Evolutionary conservation across 2,329 filamentous ascomycete species (phyloP).

Genomic region (Colletotrichum filicis): DNA sequence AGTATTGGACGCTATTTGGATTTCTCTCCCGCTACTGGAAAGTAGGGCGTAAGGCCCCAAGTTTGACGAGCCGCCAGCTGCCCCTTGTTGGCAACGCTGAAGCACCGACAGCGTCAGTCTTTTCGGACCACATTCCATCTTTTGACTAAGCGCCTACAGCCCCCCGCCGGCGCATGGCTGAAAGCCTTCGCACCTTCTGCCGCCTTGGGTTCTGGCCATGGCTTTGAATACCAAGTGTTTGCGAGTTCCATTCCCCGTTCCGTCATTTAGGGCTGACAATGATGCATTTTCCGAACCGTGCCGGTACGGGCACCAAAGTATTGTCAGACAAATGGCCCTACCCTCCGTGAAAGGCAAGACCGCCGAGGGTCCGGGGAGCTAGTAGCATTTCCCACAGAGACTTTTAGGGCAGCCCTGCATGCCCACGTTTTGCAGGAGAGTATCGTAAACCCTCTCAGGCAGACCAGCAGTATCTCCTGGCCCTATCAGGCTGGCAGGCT

Average conservation of each 20-base stretch:
- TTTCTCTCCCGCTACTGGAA: not conserved
- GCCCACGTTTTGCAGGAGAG: not conserved
- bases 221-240: not conserved
- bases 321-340: not conserved
- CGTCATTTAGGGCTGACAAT: not conserved
- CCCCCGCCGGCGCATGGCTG: not conserved
- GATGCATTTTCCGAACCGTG: not conserved
- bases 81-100: not conserved
- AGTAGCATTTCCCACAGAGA: not conserved
- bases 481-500: slow-evolving; percentile 16
- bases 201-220: not conserved
- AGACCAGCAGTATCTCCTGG: not conserved
- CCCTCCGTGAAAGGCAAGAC: not conserved
- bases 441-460: not conserved
- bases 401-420: not conserved
- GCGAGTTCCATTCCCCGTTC: not conserved
- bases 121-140: slow-evolving; percentile 1
- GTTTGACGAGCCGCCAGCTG: slow-evolving; percentile 7
- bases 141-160: not conserved
- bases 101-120: not conserved
- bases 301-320: not conserved
- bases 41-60: not conserved
- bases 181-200: not conserved
- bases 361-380: not conserved
- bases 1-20: not conserved